Conservation (phyloP, 169 alveolate genomes). For the Pseudocohnilembus persalinus region DNA sequence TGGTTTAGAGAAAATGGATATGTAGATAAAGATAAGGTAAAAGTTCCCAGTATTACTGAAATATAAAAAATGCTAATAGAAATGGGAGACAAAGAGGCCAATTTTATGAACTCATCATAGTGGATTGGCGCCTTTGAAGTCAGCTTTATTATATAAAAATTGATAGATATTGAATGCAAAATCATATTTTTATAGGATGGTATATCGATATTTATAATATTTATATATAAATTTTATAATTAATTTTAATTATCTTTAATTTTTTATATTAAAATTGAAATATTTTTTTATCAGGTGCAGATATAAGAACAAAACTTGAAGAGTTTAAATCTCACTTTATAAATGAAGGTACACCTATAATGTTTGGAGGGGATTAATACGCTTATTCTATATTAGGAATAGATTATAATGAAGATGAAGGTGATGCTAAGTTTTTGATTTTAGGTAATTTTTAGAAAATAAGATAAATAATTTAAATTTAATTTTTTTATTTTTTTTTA, state of each 20-base stretch:
- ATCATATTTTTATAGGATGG: slow-evolving; percentile 71
- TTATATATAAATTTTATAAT: too few relatives aligned
- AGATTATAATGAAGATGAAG: slow-evolving; percentile 68
- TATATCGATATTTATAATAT: not conserved
- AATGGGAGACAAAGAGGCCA: slow-evolving; percentile 75
- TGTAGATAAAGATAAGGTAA: slow-evolving; percentile 34
- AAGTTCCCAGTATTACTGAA: slow-evolving; percentile 70
- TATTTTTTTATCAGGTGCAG: slow-evolving; percentile 10
- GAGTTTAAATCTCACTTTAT: slow-evolving; percentile 73
- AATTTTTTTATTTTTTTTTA: too few relatives aligned
- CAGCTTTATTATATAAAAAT: slow-evolving; percentile 58
- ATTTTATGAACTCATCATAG: slow-evolving; percentile 63
- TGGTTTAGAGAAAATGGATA: slow-evolving; percentile 67
- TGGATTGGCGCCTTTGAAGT: slow-evolving; percentile 90
- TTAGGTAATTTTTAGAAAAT: slow-evolving; percentile 19
- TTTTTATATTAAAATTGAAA: too few relatives aligned
- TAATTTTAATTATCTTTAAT: too few relatives aligned
- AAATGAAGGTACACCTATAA: slow-evolving; percentile 79
- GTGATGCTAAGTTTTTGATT: slow-evolving; percentile 72
- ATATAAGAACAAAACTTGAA: slow-evolving; percentile 56
- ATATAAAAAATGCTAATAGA: slow-evolving; percentile 71
- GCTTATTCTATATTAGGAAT: slow-evolving; percentile 84
- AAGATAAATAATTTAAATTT: too few relatives aligned
- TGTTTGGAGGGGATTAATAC: slow-evolving; percentile 87
- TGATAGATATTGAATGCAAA: slow-evolving; percentile 67